Base-by-base conservation (phyloP, 345 rosid species). In the Hibiscus mutabilis region DNA sequence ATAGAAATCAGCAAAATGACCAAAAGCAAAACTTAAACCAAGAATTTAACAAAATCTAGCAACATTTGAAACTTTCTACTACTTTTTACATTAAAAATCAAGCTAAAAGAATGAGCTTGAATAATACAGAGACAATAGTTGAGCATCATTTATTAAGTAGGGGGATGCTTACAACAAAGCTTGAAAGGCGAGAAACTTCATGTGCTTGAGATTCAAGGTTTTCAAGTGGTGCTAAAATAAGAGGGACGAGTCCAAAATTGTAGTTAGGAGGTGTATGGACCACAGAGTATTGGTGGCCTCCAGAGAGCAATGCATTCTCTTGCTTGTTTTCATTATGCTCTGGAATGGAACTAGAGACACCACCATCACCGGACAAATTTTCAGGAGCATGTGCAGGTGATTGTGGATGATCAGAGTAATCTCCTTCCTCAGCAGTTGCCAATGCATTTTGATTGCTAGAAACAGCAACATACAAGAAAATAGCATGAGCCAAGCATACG, bases 201-300 rank as follows among this genome's bases (percentile, higher is more conserved):
- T 83, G 88, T 73, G 85, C 80, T 82, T 89, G 97, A 78, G 92
- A 84, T 73, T 93, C 96, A 5, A 91, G 75, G 75, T 78, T 93
- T 74, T 89, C 97, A 79, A 84, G 81, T 57, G 89, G 78, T 68
- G 86, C 82, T 75, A 84, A 63, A 73, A 86, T 76, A 70, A 96
- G 86, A 73, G 92, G 88, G 79, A 77, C 79, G 74, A 81, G 53
- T 67, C 97, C 97, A 68, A 77, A 82, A 69, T 76, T 81, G 83
- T 84, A 84, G 82, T 76, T 86, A 31, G 89, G 89, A 73, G 82
- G 76, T 64, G 88, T 79, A 67, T 86, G 92, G 70, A 84, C 88
- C 69, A 80, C 77, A 1, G 92, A 51, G 56, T 51, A 15, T 47
- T 47, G 52, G 14, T 14, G 52, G n/a, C n/a, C 52, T 14, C n/a